Conservation (phyloP, 257 asterid species). For the Ilex aquifolium region DNA sequence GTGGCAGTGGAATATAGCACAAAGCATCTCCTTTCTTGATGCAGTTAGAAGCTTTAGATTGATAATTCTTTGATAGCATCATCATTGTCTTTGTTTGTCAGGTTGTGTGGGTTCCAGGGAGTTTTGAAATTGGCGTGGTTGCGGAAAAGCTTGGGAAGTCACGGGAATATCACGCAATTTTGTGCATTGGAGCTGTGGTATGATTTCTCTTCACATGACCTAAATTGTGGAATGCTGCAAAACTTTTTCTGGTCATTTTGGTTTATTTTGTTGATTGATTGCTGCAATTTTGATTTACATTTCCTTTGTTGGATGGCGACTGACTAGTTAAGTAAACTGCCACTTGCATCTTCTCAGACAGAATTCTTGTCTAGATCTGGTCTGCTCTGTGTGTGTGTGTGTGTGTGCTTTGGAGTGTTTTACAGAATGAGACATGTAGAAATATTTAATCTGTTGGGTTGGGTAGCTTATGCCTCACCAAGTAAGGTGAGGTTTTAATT, state of each 20-base stretch:
- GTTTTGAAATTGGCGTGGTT: constrained; percentile 77
- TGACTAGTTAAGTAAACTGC: too few relatives aligned
- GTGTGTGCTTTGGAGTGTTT: too few relatives aligned
- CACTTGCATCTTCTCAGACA: too few relatives aligned
- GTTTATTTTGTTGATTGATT: background rate
- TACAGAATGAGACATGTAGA: too few relatives aligned
- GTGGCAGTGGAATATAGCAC: background rate
- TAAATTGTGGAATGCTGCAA: background rate
- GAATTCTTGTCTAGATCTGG: too few relatives aligned
- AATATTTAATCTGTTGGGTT: too few relatives aligned
- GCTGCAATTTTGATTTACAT: too few relatives aligned
- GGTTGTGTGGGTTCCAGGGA: constrained; percentile 98
- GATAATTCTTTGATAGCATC: background rate
- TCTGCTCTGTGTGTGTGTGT: too few relatives aligned
- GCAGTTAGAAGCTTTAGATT: background rate
- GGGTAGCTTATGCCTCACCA: too few relatives aligned
- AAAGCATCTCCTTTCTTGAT: background rate
- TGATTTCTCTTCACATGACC: constrained; percentile 12
- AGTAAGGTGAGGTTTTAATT: too few relatives aligned
- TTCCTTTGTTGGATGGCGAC: too few relatives aligned
- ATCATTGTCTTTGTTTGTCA: constrained; percentile 15
- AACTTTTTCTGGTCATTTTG: background rate
- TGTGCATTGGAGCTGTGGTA: constrained; percentile 98
- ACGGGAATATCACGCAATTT: constrained; percentile 60
- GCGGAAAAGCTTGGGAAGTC: constrained; percentile 88